Evolutionary conservation across 2,329 filamentous ascomycete species (phyloP).

Genomic region (Aspergillus novofumigatus): DNA sequence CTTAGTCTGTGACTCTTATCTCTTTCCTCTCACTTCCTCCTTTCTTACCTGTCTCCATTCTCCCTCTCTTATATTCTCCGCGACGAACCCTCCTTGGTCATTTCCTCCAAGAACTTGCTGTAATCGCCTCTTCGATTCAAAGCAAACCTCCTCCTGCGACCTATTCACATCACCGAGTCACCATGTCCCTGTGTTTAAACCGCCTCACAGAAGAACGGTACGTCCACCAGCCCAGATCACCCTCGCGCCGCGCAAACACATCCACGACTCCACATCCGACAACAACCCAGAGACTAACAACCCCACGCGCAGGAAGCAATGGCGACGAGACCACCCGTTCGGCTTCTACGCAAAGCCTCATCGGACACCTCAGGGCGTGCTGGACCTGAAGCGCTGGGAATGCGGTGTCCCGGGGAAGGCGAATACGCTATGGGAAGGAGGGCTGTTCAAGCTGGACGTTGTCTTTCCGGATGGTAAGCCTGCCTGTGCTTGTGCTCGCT

Average conservation of each 20-base stretch:
- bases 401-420: conserved; percentile 95
- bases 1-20: not conserved
- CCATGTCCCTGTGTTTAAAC: conserved; percentile 85
- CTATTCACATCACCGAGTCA: conserved; percentile 9
- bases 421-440: conserved; percentile 97
- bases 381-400: conserved; percentile 95
- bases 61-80: not conserved
- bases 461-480: conserved; percentile 84
- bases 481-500: conserved; percentile 4
- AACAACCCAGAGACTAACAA: not conserved
- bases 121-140: not conserved
- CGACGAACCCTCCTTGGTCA: not conserved
- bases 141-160: not conserved
- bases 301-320: conserved; percentile 71
- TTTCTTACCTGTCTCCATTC: not conserved
- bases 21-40: conserved; percentile 1
- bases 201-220: conserved; percentile 85
- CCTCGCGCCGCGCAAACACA: not conserved
- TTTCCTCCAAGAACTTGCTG: not conserved
- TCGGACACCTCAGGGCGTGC: conserved; percentile 70
- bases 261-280: not conserved
- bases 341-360: conserved; percentile 92
- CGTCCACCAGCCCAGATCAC: not conserved
- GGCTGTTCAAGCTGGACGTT: conserved; percentile 90
- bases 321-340: conserved; percentile 94